These are phyloP conservation scores for Penicillium taxi DNA, from an alignment of 495 filamentous ascomycete genomes.

Conservation along the genomic window DNA sequence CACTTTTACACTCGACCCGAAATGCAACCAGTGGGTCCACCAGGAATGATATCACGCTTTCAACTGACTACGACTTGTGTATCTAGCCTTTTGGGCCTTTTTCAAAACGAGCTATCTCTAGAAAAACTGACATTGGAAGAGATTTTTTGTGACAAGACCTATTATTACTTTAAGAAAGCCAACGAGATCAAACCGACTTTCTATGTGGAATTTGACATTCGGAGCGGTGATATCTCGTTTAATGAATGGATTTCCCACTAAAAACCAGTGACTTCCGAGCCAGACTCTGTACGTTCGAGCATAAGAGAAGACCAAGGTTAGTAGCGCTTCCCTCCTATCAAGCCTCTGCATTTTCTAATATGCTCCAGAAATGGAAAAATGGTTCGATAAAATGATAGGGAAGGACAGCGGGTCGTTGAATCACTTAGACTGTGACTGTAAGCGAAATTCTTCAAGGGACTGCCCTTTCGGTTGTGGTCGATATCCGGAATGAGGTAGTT, in stretches of 20 bases:
- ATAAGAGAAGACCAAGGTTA: conserved; percentile 9
- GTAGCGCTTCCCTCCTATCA: conserved; percentile 4
- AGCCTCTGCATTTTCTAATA: conserved; percentile 6
- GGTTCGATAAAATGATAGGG: conserved; percentile 13
- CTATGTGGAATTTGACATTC: conserved; percentile 11
- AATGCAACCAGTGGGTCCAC: too few relatives aligned
- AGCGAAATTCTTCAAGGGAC: conserved; percentile 3
- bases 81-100: conserved; percentile 8
- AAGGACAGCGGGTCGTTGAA: conserved; percentile 10
- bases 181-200: conserved; percentile 1
- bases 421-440: conserved; percentile 11
- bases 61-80: conserved; percentile 10
- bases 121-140: conserved; percentile 9
- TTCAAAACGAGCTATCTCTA: conserved; percentile 11
- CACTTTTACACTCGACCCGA: too few relatives aligned
- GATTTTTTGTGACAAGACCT: conserved; percentile 12
- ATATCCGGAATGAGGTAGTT: conserved; percentile 5
- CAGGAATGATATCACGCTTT: too few relatives aligned
- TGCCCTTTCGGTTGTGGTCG: conserved; percentile 10
- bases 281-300: conserved; percentile 4
- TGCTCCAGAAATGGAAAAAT: conserved; percentile 8
- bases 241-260: conserved; percentile 10
- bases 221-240: conserved; percentile 6
- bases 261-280: conserved; percentile 4
- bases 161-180: conserved; percentile 10